These are phyloP conservation scores for Cyanodermella asteris DNA, from an alignment of 2,329 filamentous ascomycete species.

Conservation along the genomic window DNA sequence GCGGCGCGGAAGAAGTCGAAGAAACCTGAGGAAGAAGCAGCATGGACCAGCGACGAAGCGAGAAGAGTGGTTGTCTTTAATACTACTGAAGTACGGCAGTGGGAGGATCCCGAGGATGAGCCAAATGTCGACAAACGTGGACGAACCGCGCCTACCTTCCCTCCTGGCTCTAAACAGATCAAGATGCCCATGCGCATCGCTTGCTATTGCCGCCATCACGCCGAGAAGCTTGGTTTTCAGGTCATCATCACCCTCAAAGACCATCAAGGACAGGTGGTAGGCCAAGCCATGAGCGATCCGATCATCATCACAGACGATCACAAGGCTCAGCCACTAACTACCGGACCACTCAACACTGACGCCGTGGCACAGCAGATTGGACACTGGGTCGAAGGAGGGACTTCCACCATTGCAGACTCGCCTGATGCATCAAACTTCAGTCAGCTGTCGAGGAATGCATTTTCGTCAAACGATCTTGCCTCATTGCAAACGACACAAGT, in stretches of 20 bases:
- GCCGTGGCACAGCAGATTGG: too few relatives aligned
- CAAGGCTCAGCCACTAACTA: slow-evolving; percentile 48
- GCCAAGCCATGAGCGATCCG: slow-evolving; percentile 64
- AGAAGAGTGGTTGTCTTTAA: slow-evolving; percentile 81
- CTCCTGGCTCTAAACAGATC: slow-evolving; percentile 48
- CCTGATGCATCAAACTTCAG: too few relatives aligned
- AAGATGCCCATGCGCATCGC: slow-evolving; percentile 87
- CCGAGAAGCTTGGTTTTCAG: slow-evolving; percentile 75
- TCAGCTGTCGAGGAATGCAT: too few relatives aligned
- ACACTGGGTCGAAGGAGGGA: too few relatives aligned
- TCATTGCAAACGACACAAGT: too few relatives aligned
- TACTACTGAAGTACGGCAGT: slow-evolving; percentile 67
- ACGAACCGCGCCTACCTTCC: slow-evolving; percentile 8
- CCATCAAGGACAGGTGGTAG: slow-evolving; percentile 49
- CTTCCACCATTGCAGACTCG: too few relatives aligned
- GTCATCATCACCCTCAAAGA: slow-evolving; percentile 94
- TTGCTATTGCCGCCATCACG: slow-evolving; percentile 89
- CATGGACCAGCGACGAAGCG: slow-evolving; percentile 62
- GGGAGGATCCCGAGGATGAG: slow-evolving; percentile 32
- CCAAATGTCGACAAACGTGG: slow-evolving; percentile 5
- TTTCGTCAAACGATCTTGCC: too few relatives aligned
- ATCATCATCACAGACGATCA: slow-evolving; percentile 98
- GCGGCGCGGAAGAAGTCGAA: slow-evolving; percentile 83
- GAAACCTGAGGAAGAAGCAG: slow-evolving; percentile 76
- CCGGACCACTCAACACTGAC: slow-evolving; percentile 12